Evolutionary conservation across 805 yeast genomes (phyloP).

Genomic region (Vanderwaltozyma verrucispora): DNA sequence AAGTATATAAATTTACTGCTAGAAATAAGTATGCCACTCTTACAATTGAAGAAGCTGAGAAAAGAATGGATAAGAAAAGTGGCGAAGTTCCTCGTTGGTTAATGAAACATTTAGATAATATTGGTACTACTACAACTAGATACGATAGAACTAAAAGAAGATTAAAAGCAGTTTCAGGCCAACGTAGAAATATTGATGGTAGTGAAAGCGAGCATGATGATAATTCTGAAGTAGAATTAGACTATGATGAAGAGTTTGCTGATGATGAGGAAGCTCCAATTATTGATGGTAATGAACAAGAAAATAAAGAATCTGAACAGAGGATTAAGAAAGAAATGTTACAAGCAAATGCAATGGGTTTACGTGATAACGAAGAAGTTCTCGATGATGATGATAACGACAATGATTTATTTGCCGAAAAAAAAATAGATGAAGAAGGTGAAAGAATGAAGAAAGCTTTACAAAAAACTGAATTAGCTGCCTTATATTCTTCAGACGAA

Average conservation of each 20-base stretch:
- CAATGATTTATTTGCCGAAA: constrained; percentile 63
- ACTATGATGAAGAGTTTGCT: constrained; percentile 93
- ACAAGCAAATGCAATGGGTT: constrained; percentile 62
- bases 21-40: constrained; percentile 88
- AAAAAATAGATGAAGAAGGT: constrained; percentile 85
- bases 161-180: constrained; percentile 39
- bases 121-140: constrained; percentile 41
- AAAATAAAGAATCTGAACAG: constrained; percentile 78
- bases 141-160: constrained; percentile 39
- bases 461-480: constrained; percentile 76
- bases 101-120: constrained; percentile 77
- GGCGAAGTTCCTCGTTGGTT: constrained; percentile 82
- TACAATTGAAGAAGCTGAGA: constrained; percentile 94
- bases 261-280: constrained; percentile 99
- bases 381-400: constrained; percentile 53
- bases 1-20: constrained; percentile 87
- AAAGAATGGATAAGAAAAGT: constrained; percentile 72
- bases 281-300: constrained; percentile 92
- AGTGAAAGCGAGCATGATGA: constrained; percentile 37
- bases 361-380: constrained; percentile 47
- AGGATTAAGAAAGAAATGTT: constrained; percentile 79
- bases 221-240: constrained; percentile 85
- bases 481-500: constrained; percentile 67
- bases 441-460: constrained; percentile 74
- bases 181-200: constrained; percentile 28